Conservation (phyloP, 495 filamentous ascomycete genomes). For the Aspergillus asperescens region DNA sequence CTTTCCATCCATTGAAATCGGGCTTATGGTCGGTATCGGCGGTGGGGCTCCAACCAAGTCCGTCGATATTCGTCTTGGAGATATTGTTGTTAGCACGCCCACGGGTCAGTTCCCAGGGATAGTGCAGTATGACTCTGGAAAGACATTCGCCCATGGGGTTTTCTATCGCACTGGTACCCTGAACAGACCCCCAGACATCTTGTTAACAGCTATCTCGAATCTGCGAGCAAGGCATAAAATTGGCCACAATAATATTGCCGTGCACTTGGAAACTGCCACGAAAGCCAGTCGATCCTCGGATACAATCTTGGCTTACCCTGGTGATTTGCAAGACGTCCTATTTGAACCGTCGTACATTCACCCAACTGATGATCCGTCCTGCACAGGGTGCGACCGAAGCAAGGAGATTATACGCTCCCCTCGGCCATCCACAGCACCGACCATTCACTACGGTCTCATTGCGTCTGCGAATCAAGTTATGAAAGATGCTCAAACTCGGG, state of each 20-base stretch:
- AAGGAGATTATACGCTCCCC: not conserved
- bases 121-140: conserved; percentile 46
- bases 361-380: not conserved
- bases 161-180: not conserved
- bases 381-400: not conserved
- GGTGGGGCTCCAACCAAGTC: too few relatives aligned
- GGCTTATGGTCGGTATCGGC: not conserved
- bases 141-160: not conserved
- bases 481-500: not conserved
- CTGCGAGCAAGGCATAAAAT: not conserved
- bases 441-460: not conserved
- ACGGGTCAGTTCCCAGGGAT: too few relatives aligned
- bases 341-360: not conserved
- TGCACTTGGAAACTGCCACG: not conserved
- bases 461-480: not conserved
- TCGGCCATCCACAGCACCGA: not conserved
- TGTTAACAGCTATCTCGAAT: not conserved
- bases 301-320: not conserved
- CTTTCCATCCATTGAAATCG: not conserved
- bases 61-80: too few relatives aligned
- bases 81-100: too few relatives aligned
- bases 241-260: not conserved
- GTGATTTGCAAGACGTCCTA: not conserved
- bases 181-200: not conserved
- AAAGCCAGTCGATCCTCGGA: not conserved